Base-by-base conservation (phyloP, 2,329 filamentous ascomycete genomes). In the Cyphellophora attinorum region DNA sequence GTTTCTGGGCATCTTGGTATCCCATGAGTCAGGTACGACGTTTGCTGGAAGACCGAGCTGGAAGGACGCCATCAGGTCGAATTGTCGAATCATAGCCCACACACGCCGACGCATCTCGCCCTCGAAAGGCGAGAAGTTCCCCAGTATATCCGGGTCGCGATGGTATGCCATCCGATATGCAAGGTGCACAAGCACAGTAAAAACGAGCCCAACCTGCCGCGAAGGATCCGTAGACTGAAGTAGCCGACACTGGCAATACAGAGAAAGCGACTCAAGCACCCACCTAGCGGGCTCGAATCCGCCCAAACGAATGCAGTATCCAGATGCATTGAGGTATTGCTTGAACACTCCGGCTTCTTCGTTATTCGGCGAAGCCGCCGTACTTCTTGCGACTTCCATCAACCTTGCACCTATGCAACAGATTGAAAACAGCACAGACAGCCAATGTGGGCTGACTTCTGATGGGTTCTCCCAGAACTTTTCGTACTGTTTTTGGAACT, bases 1-100 rank as follows among this genome's bases (percentile, higher is more conserved):
- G 50, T 81, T 80, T 8, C 64, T 60, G 4, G 76, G 76, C n/a
- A 67, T 50, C 6, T 57, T 51, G 0, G 73, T 75, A 48, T 81
- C 78, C 28, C 66, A 71, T 34, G 78, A 72, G 42, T 76, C 70
- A 16, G 67, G 63, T 37, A 72, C 63, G 28, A 79, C 64, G 59
- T 76, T 74, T 41, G 68, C 68, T 5, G 78, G 78, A 11, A 81
- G 56, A 2, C 78, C 78, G 40, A 80, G 64, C 46, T 81, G 74
- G 47, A 79, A 79, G 1, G 73, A 68, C 1, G 74, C 64, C 11
- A 81, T 56, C 3, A 72, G 56, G 46, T 81, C 78, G 33, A 81
- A 61, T 49, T 79, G 75, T 17, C 50, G 51, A 6, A 61, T 41
- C 21, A 57, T 46, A 12, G 51, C 47, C 62, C 63, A 67, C 3